A percentile compares a stretch with the other conserved stretches of the same genome.
Evolutionary conservation across 208 protist genomes (phyloP).

Genomic region (Novymonas esmeraldas): DNA sequence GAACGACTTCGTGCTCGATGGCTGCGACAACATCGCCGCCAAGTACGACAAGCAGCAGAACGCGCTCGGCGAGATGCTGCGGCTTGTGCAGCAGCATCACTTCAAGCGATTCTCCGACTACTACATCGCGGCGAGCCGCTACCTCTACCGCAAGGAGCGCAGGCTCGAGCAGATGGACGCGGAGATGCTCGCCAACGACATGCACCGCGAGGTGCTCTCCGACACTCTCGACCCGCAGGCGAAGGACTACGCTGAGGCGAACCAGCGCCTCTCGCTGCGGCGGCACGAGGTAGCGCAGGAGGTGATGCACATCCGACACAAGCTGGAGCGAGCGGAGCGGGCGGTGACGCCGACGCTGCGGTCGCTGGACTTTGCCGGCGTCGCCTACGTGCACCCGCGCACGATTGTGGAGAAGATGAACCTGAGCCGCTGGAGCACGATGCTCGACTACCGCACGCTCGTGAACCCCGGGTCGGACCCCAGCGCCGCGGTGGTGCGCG

Average conservation of each 20-base stretch:
- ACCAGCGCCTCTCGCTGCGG: constrained; percentile 52
- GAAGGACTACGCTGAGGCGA: constrained; percentile 76
- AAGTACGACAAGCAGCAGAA: constrained; percentile 91
- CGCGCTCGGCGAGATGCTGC: constrained; percentile 77
- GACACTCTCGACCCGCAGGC: constrained; percentile 78
- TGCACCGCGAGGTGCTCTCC: constrained; percentile 71
- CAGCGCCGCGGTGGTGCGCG: constrained; percentile 12
- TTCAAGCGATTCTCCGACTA: constrained; percentile 90
- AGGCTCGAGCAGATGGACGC: constrained; percentile 70
- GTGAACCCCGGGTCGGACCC: constrained; percentile 13
- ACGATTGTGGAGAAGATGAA: constrained; percentile 85
- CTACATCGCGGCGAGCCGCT: constrained; percentile 84
- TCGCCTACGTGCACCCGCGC: constrained; percentile 77
- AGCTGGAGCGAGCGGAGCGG: constrained; percentile 65
- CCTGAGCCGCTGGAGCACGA: constrained; percentile 77
- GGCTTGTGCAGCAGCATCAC: constrained; percentile 84
- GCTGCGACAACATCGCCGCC: constrained; percentile 82
- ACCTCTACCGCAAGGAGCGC: constrained; percentile 86
- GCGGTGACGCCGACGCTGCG: constrained; percentile 76
- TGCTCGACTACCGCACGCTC: constrained; percentile 67
- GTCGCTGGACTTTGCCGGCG: constrained; percentile 68
- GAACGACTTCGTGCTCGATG: constrained; percentile 91
- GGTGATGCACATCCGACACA: constrained; percentile 61
- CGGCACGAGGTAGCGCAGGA: constrained; percentile 73
- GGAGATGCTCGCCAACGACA: constrained; percentile 73